Base-by-base conservation (phyloP, 1,284 basidiomycete genomes). In the Trametes pubescens region DNA sequence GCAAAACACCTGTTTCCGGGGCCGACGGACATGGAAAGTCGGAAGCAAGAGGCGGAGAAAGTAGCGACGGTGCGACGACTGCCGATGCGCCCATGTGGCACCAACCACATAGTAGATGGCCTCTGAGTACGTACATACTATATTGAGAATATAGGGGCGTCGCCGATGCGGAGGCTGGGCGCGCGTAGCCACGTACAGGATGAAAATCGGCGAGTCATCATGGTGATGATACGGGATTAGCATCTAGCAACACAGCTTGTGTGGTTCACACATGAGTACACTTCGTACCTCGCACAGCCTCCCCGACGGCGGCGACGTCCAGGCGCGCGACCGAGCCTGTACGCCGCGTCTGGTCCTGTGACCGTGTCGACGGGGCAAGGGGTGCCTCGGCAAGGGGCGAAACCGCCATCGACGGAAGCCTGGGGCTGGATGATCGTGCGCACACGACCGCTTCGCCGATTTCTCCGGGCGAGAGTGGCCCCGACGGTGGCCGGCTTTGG, bases 301-400 rank as follows among this genome's bases (percentile, higher is more conserved):
- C 51, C 13, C 38, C 2, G n/a, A 21, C 18, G 37, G 48, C 10
- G 21, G 48, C 10, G 21, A 18, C 34, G 8, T 32, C 29, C 29
- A 32, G 4, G 37, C 24, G n/a, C 46, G 34, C 34, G 16, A 35
- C 22, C 32, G 44, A 40, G 44, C 35, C 51, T 51, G 59, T 55
- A 61, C 59, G 47, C 37, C 11, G 14, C 53, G 59, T 32, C 29
- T 32, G 8, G 59, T 61, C 59, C 59, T 55, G 59, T 61, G 59
- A 61, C 59, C 53, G 59, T 61, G 59, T 56, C 59, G 24, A 61
- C 52, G 32, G 52, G 35, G 16, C 26, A 7, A 38, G 51, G 35
- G 22, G n/a, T 13, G 22, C 22, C 35, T 38, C 51, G 51, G 51
- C 21, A 16, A 16, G 5, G n/a, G 34, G 34, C 35, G 51, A 32